Conservation (phyloP, 345 rosid species). For the Trapa incisa region DNA sequence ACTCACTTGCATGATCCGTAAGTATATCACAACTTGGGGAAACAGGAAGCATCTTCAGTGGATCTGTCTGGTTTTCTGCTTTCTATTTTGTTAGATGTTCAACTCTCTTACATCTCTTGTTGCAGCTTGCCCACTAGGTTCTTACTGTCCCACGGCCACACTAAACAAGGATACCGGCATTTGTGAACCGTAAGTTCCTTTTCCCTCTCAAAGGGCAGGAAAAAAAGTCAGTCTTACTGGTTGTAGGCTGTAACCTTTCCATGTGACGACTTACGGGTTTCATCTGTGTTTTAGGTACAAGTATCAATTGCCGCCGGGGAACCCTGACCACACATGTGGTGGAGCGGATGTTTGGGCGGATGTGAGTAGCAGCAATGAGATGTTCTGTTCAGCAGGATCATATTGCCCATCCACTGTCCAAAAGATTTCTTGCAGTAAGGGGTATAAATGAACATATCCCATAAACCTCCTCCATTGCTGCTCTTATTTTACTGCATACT, state of each 20-base stretch:
- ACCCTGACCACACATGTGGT: conserved; percentile 72
- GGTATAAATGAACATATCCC: conserved; percentile 48
- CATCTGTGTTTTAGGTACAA: conserved; percentile 49
- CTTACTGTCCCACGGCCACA: conserved; percentile 68
- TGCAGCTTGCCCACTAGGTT: conserved; percentile 94
- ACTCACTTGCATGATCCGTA: conserved; percentile 96
- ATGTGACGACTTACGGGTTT: not conserved
- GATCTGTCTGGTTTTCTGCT: not conserved
- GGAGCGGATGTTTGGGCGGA: conserved; percentile 97
- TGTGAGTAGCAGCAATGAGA: conserved; percentile 54
- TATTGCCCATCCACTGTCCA: conserved; percentile 73
- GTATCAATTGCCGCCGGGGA: conserved; percentile 76
- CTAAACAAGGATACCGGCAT: conserved; percentile 59
- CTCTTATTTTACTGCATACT: not conserved
- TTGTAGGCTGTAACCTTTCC: not conserved
- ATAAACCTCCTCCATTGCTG: conserved; percentile 11
- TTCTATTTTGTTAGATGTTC: not conserved
- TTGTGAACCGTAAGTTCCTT: conserved; percentile 85
- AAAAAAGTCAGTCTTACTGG: not conserved
- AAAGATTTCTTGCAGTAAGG: conserved; percentile 67
- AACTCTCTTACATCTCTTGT: not conserved
- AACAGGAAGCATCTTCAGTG: not conserved
- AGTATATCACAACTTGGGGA: conserved; percentile 17
- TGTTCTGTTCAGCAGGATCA: conserved; percentile 87
- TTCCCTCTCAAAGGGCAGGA: not conserved